A percentile compares a stretch with the other conserved stretches of the same genome.
phyloP scores from a whole-genome alignment of 2,329 filamentous ascomycete genomes.

The Phialemoniopsis sp. region DNA sequence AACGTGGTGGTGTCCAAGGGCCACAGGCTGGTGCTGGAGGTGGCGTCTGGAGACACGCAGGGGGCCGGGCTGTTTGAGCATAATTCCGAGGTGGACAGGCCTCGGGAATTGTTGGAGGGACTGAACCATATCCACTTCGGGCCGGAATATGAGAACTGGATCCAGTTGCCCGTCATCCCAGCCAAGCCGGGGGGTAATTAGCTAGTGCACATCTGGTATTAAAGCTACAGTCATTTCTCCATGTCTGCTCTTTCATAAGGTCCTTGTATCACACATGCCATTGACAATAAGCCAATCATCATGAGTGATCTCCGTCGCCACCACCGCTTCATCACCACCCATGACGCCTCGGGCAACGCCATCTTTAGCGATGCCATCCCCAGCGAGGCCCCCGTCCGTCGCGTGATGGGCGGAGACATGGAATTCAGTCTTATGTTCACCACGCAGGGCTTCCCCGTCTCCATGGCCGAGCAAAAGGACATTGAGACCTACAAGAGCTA shows the following conservation, averaged over 20 bases:
- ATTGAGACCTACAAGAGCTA: constrained; percentile 6
- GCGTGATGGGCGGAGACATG: constrained; percentile 4
- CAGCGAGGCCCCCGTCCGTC: constrained; percentile 4
- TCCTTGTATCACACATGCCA: no score
- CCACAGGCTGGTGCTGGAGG: constrained; percentile 49
- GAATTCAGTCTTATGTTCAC: constrained; percentile 8
- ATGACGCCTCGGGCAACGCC: constrained; percentile 9
- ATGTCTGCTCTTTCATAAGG: no score
- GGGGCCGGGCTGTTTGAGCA: no score
- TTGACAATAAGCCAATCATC: no score
- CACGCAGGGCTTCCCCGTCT: constrained; percentile 6
- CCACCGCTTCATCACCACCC: constrained; percentile 12
- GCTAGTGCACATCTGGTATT: no score
- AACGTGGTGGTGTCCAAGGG: constrained; percentile 50
- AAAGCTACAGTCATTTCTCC: no score
- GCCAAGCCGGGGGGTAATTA: no score
- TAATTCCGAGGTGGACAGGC: no score
- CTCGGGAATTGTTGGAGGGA: no score
- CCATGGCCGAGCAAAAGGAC: constrained; percentile 5
- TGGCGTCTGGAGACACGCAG: constrained; percentile 54
- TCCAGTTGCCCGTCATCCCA: no score
- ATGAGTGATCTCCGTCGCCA: constrained; percentile 18
- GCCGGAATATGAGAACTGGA: no score
- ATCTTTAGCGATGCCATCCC: constrained; percentile 8
- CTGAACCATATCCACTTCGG: no score